phyloP scores from a whole-genome alignment of 192 early-diverging fungal genomes.

The Rhizophagus prolifer region DNA sequence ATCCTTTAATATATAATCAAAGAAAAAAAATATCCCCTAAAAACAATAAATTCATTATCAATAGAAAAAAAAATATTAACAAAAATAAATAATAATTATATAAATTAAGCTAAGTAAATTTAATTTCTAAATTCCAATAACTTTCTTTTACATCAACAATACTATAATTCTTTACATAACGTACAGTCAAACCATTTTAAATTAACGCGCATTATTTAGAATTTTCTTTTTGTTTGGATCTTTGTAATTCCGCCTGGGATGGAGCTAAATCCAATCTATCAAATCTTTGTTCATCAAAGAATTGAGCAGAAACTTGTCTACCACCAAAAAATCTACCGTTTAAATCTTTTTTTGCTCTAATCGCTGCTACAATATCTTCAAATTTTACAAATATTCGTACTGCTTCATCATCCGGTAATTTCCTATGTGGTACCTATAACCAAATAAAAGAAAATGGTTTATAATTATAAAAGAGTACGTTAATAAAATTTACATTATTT shows the following conservation, averaged over 20 bases:
- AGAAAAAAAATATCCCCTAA: neutral
- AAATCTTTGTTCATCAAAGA: constrained; percentile 61
- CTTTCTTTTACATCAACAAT: no score
- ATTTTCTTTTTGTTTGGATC: constrained; percentile 12
- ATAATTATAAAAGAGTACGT: neutral
- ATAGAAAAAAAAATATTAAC: neutral
- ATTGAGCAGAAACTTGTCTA: constrained; percentile 58
- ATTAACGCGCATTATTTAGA: neutral
- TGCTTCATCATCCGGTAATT: constrained; percentile 60
- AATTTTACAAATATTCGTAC: constrained; percentile 85
- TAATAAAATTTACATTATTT: neutral
- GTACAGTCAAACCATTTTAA: neutral
- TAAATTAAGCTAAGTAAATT: no score
- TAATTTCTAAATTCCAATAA: no score
- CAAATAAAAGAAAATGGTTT: neutral
- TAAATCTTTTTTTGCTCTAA: constrained; percentile 53
- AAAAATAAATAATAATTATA: neutral
- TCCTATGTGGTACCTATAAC: constrained; percentile 45
- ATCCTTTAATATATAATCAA: neutral
- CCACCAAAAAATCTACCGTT: constrained; percentile 81
- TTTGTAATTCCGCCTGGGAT: constrained; percentile 27
- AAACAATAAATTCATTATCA: neutral
- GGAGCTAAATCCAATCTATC: constrained; percentile 58
- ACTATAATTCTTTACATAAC: no score
- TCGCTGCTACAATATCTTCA: constrained; percentile 45